phyloP scores from a whole-genome alignment of 305 asterid species.

The Fraxinus greggii region DNA sequence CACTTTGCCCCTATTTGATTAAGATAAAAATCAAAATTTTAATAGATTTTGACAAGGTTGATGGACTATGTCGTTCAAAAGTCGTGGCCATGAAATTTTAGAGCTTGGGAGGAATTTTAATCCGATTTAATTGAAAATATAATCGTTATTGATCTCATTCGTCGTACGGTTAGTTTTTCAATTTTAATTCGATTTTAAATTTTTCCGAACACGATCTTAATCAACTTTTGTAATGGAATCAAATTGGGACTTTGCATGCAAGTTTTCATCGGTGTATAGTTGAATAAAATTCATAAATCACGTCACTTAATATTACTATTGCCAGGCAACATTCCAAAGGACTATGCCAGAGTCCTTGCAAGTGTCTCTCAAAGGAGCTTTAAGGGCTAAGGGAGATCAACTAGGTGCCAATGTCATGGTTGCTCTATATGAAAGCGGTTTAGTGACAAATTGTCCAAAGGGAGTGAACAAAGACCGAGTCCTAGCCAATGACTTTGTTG shows the following conservation, averaged over 20 bases:
- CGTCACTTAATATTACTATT: neutral
- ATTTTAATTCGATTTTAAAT: too few species aligned
- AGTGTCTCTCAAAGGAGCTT: slow-evolving; percentile 59
- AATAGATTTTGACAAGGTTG: neutral
- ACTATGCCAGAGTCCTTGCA: slow-evolving; percentile 50
- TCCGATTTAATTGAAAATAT: too few species aligned
- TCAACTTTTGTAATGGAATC: neutral
- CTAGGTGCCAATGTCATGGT: slow-evolving; percentile 62
- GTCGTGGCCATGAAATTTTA: too few species aligned
- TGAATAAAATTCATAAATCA: neutral
- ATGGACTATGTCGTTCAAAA: neutral
- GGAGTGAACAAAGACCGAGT: slow-evolving; percentile 74
- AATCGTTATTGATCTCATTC: too few species aligned
- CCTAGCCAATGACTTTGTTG: slow-evolving; percentile 77
- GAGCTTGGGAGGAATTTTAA: too few species aligned
- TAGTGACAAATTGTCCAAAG: slow-evolving; percentile 51
- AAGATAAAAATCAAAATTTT: neutral
- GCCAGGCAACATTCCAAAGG: slow-evolving; percentile 64
- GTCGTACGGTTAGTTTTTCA: too few species aligned
- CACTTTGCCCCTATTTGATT: neutral
- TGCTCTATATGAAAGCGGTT: slow-evolving; percentile 70
- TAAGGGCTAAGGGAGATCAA: slow-evolving; percentile 54
- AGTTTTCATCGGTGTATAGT: neutral
- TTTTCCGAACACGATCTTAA: too few species aligned
- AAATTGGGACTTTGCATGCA: neutral